Conservation (phyloP, 148 eudicot species). For the Heliosperma pusillum region DNA sequence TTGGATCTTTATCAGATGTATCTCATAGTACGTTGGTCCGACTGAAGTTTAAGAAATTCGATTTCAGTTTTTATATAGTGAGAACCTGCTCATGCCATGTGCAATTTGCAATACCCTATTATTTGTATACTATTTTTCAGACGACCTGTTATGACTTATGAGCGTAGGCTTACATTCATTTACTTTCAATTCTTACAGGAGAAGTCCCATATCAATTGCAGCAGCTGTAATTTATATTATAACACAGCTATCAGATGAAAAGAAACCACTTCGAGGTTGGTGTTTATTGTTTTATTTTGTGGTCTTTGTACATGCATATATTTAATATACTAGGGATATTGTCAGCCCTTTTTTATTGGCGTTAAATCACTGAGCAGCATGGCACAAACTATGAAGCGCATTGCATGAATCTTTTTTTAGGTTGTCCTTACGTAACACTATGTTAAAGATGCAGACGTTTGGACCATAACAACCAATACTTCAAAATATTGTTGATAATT, state of each 20-base stretch:
- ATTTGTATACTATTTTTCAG: background rate
- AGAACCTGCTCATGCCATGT: background rate
- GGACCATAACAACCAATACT: too few relatives aligned
- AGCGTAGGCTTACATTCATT: constrained; percentile 6
- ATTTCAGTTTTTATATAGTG: background rate
- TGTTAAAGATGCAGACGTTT: too few relatives aligned
- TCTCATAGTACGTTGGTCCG: background rate
- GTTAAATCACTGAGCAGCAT: background rate
- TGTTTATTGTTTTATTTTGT: background rate
- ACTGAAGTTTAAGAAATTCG: background rate
- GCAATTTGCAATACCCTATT: background rate
- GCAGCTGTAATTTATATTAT: constrained; percentile 85
- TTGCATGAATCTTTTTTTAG: background rate
- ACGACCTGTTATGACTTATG: background rate
- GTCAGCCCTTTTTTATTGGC: background rate
- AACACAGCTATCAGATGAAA: constrained; percentile 83
- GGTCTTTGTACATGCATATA: background rate
- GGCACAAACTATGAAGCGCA: background rate
- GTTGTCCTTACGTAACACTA: background rate
- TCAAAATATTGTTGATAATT: too few relatives aligned
- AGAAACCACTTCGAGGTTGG: constrained; percentile 57
- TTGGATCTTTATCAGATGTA: background rate
- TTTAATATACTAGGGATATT: background rate
- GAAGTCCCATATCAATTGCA: constrained; percentile 87
- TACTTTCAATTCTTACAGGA: constrained; percentile 26